Percentiles rank a stretch among this genome's conserved stretches.
These are phyloP conservation scores for Lumnitzera racemosa DNA, from an alignment of 345 rosid species.

Conservation along the genomic window DNA sequence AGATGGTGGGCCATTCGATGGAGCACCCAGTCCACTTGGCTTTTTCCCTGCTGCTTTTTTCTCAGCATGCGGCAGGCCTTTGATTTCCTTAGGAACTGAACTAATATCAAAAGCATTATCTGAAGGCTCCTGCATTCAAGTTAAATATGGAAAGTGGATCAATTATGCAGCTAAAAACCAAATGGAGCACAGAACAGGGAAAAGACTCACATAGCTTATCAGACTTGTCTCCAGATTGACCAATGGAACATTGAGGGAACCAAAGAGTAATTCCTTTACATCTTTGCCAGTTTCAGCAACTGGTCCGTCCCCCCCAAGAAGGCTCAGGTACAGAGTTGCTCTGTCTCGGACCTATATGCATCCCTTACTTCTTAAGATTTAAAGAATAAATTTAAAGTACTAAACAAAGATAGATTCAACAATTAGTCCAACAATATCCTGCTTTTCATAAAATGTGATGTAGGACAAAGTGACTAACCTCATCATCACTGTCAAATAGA, in stretches of 20 bases:
- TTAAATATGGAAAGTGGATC: constrained; percentile 18
- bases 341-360: constrained; percentile 83
- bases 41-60: constrained; percentile 91
- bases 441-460: background rate
- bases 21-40: constrained; percentile 80
- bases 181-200: background rate
- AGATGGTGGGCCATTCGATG: constrained; percentile 52
- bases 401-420: too few relatives aligned
- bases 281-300: constrained; percentile 54
- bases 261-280: constrained; percentile 70
- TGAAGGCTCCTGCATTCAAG: constrained; percentile 58
- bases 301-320: constrained; percentile 62
- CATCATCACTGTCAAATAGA: constrained; percentile 91
- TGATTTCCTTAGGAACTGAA: constrained; percentile 84
- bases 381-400: background rate
- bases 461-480: constrained; percentile 43
- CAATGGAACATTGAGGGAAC: constrained; percentile 74
- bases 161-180: constrained; percentile 8
- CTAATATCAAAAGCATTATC: constrained; percentile 74
- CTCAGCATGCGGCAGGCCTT: constrained; percentile 79
- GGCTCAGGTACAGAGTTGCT: constrained; percentile 84
- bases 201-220: constrained; percentile 71
- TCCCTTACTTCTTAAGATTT: background rate
- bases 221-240: constrained; percentile 84
- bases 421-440: too few relatives aligned